Percentiles rank a stretch among this genome's conserved stretches.
Conservation (phyloP, 2,329 filamentous ascomycete species). For the Aspergillus piperis region DNA sequence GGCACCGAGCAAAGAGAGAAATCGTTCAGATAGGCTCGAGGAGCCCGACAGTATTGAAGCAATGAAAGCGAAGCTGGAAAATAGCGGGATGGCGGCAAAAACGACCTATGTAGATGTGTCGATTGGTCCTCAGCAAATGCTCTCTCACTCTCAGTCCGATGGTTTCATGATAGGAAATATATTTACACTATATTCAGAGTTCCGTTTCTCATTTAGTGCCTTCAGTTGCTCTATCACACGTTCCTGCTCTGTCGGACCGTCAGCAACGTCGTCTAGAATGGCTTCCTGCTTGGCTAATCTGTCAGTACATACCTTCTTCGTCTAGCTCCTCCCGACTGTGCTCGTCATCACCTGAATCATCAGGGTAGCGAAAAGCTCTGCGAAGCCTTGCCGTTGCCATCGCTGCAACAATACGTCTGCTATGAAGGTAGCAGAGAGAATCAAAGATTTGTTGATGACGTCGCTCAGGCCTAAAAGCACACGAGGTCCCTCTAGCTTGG, state of each 20-base stretch:
- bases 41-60: conserved; percentile 31
- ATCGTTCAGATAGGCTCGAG: conserved; percentile 21
- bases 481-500: neutral
- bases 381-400: conserved; percentile 67
- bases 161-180: conserved; percentile 2
- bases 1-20: conserved; percentile 35
- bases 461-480: neutral
- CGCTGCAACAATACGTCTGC: neutral
- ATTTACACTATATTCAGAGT: conserved; percentile 44
- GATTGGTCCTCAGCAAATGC: conserved; percentile 1
- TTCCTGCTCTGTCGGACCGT: conserved; percentile 42
- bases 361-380: conserved; percentile 74
- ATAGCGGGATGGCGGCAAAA: conserved; percentile 41
- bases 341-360: conserved; percentile 57
- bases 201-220: conserved; percentile 39
- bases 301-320: conserved; percentile 64
- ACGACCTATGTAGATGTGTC: conserved; percentile 25
- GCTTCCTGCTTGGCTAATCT: neutral
- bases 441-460: neutral
- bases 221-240: conserved; percentile 40
- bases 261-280: neutral
- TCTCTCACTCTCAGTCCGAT: neutral
- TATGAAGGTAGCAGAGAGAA: neutral
- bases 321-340: conserved; percentile 67
- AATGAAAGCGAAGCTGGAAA: conserved; percentile 34